Percentiles rank a stretch among this genome's conserved stretches.
Evolutionary conservation across 2,329 filamentous ascomycete genomes (phyloP).

Genomic region (Xylariaceae sp.): DNA sequence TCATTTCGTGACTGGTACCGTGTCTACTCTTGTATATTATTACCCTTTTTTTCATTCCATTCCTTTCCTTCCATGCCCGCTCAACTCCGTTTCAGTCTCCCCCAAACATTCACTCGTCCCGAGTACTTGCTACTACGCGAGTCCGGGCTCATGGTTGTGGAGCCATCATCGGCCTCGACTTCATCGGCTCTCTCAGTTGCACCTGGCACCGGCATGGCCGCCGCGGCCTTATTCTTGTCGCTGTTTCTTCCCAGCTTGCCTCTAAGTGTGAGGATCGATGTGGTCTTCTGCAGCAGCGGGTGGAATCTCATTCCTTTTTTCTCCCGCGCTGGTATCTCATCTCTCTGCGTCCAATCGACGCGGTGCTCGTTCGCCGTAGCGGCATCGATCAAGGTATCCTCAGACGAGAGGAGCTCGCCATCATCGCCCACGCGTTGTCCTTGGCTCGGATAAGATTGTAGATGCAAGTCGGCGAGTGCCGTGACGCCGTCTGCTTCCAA

Average conservation of each 20-base stretch:
- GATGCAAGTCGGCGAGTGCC: conserved; percentile 13
- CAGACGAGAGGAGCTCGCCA: conserved; percentile 19
- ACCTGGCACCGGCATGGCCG: conserved; percentile 12
- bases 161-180: conserved; percentile 14
- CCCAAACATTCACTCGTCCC: conserved; percentile 9
- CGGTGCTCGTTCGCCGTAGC: conserved; percentile 34
- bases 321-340: conserved; percentile 36
- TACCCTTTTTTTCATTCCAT: background rate
- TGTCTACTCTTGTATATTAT: background rate
- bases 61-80: background rate
- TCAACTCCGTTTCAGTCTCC: conserved; percentile 11
- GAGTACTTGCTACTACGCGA: conserved; percentile 9
- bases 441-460: conserved; percentile 8
- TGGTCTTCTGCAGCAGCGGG: conserved; percentile 39
- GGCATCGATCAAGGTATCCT: conserved; percentile 27
- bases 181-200: conserved; percentile 7
- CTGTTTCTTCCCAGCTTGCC: conserved; percentile 33
- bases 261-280: conserved; percentile 47
- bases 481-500: conserved; percentile 16
- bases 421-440: background rate
- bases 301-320: conserved; percentile 14
- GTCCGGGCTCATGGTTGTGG: conserved; percentile 17
- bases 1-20: background rate
- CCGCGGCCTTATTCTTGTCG: conserved; percentile 24
- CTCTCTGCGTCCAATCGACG: conserved; percentile 56